These are phyloP conservation scores for Fusarium udum DNA, from an alignment of 2,329 filamentous ascomycete genomes.

Conservation along the genomic window DNA sequence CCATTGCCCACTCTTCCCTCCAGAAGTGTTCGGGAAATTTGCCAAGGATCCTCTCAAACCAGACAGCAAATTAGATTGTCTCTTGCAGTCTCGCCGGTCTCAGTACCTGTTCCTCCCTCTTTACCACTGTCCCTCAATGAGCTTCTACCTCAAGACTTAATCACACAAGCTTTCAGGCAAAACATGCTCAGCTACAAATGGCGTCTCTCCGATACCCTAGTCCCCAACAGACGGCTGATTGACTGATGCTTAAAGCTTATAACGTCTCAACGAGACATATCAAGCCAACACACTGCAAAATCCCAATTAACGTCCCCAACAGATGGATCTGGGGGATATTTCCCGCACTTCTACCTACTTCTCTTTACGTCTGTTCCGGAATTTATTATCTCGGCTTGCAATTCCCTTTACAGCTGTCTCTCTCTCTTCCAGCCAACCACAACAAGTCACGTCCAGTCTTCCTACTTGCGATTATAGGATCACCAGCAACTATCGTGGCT, in stretches of 20 bases:
- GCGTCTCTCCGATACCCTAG: not conserved
- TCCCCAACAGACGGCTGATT: not conserved
- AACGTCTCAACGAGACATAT: too few relatives aligned
- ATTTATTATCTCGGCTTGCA: not conserved
- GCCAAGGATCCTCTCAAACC: not conserved
- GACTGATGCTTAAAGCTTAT: too few relatives aligned
- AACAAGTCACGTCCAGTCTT: not conserved
- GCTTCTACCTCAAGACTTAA: not conserved
- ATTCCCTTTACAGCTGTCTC: not conserved
- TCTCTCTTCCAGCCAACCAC: too few relatives aligned
- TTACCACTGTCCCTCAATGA: too few relatives aligned
- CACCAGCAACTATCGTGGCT: not conserved
- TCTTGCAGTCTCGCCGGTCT: too few relatives aligned
- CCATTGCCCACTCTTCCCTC: not conserved
- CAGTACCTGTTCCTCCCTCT: not conserved
- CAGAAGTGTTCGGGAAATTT: too few relatives aligned
- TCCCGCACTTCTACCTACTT: not conserved
- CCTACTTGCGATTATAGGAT: not conserved
- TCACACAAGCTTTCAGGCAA: not conserved
- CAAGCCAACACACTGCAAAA: too few relatives aligned
- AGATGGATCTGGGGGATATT: too few relatives aligned
- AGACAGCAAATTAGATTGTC: too few relatives aligned
- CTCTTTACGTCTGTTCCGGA: rapidly evolving
- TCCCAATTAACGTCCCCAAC: not conserved
- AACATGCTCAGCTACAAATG: not conserved